phyloP scores from a whole-genome alignment of 345 rosid species.

The Lagerstroemia speciosa region DNA sequence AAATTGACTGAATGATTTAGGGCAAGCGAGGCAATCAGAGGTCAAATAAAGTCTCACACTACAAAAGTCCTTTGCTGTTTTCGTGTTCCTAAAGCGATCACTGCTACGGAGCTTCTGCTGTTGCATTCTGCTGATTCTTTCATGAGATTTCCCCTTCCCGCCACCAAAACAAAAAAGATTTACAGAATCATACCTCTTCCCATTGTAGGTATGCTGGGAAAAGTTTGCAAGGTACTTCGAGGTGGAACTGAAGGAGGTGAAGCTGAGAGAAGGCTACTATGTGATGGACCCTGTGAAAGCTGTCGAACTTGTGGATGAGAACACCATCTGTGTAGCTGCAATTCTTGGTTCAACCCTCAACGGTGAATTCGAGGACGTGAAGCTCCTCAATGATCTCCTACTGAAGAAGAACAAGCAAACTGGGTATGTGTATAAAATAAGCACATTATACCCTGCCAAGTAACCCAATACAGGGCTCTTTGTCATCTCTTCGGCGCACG shows the following conservation, averaged over 20 bases:
- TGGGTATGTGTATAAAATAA: slow-evolving; percentile 30
- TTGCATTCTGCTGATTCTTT: too few species aligned
- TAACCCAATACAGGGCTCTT: too few species aligned
- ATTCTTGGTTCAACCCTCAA: slow-evolving; percentile 87
- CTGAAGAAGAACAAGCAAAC: slow-evolving; percentile 60
- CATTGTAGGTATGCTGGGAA: slow-evolving; percentile 18
- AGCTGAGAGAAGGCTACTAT: slow-evolving; percentile 74
- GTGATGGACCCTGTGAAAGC: slow-evolving; percentile 94
- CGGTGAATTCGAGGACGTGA: slow-evolving; percentile 94
- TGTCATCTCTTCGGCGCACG: too few species aligned
- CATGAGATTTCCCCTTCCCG: too few species aligned
- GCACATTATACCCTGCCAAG: not conserved
- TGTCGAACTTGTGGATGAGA: slow-evolving; percentile 89
- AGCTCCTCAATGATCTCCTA: slow-evolving; percentile 67
- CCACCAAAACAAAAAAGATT: too few species aligned
- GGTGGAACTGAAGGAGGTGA: slow-evolving; percentile 87
- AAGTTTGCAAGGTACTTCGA: slow-evolving; percentile 94
- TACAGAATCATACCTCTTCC: not conserved
- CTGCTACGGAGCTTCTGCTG: too few species aligned
- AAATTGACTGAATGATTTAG: too few species aligned
- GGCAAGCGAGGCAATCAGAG: too few species aligned
- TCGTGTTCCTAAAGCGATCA: too few species aligned
- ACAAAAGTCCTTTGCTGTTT: too few species aligned
- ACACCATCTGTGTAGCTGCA: slow-evolving; percentile 96
- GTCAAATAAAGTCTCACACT: too few species aligned